Conservation (phyloP, 208 protist genomes). For the Tritrichomonas musculus region DNA sequence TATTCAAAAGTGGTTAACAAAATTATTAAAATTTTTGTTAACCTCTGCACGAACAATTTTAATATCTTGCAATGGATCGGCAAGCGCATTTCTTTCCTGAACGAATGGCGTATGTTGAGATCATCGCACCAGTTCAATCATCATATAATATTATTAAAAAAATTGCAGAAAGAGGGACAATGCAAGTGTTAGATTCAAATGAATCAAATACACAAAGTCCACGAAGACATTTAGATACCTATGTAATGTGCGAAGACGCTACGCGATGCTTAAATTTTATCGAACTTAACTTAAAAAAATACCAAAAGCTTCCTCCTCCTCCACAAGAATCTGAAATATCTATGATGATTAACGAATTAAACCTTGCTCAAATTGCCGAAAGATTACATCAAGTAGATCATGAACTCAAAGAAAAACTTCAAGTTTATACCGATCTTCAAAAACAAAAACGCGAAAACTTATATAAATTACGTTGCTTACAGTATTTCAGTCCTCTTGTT, state of each 20-base stretch:
- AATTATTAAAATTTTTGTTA: too few relatives aligned
- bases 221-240: neutral
- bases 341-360: neutral
- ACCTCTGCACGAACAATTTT: too few relatives aligned
- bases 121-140: neutral
- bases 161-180: neutral
- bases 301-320: neutral
- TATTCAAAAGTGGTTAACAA: too few relatives aligned
- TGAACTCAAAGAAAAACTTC: neutral
- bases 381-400: neutral
- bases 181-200: neutral
- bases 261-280: neutral
- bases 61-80: too few relatives aligned
- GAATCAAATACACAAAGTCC: neutral
- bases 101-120: neutral
- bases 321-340: neutral
- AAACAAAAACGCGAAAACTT: neutral
- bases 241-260: neutral
- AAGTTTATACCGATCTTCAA: neutral
- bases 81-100: constrained; percentile 11
- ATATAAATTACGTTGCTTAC: neutral
- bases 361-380: neutral
- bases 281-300: neutral
- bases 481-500: neutral
- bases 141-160: neutral